Evolutionary conservation across 2,329 filamentous ascomycete genomes (phyloP), one percentile per base, ranked within the genome.

Genomic region (Chaetothyriales sp.): DNA sequence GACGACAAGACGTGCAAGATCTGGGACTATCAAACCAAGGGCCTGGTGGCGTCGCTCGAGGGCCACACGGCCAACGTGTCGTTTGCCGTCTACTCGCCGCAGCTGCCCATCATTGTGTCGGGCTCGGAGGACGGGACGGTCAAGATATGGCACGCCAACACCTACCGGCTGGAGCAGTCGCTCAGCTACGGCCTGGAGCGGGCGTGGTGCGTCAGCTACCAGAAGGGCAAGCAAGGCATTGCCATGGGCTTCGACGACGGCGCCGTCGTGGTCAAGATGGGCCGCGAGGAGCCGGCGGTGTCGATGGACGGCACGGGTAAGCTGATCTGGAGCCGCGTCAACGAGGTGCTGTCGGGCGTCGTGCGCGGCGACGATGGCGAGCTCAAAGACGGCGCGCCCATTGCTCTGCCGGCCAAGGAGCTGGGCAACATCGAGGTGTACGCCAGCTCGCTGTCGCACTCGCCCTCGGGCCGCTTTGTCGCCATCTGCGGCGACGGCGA

Each of bases 1-100:
- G 92, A 98, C 67, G 92, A 97, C 69, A 82, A 87, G 63, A 97
- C 90, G 0, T 88, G 97, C 62, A 97, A 97, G 76, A 81, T 98
- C 51, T 98, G 92, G 90, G 92, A 98, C 67, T 97, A 98, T 74
- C 97, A 90, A 10, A 97, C 89, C 47, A 98, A 98, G 72, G 92
- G 89, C 10, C 76, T 97, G 59, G 95, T 97, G 65, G 92, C 92
- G 28, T 97, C 90, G 2, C 77, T 98, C 47, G 92, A 98, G 69
- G 92, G 92, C 25, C 92, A 98, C 69, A 94, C 89, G 28, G 95
- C 89, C 69, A 98, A 98, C 64, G 92, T 98, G 47, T 95, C 89
- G 2, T 98, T 97, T 65, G 92, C 92, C 48, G 94, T 89, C 70
- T 98, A 97, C 67, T 92, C 98, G 69, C 92, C 92, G 1, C 90